phyloP scores from a whole-genome alignment of 164 flowering plant species.

The Umbellularia californica region DNA sequence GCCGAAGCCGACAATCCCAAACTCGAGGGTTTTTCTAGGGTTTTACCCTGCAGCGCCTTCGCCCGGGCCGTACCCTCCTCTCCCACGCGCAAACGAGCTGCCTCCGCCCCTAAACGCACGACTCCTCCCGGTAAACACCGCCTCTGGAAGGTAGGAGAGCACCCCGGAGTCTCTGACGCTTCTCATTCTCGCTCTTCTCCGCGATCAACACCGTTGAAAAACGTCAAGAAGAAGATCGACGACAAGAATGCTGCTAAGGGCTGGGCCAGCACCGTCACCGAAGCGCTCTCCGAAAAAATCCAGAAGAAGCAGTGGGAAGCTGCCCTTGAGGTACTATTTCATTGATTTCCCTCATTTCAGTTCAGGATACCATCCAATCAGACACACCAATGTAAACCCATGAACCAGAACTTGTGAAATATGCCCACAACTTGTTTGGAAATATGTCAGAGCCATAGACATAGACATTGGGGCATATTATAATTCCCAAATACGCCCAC shows the following conservation, averaged over 20 bases:
- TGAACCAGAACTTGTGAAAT: no score
- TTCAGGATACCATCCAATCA: no score
- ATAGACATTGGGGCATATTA: no score
- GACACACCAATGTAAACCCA: no score
- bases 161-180: conserved; percentile 47
- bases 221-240: conserved; percentile 75
- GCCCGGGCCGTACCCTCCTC: background rate
- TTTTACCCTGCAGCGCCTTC: no score
- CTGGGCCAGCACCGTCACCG: conserved; percentile 87
- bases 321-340: conserved; percentile 59
- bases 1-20: no score
- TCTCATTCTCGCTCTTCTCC: conserved; percentile 10
- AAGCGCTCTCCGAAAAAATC: conserved; percentile 60
- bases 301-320: conserved; percentile 69
- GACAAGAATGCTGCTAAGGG: conserved; percentile 54
- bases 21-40: no score
- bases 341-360: no score
- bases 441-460: no score
- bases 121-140: conserved; percentile 35
- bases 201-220: conserved; percentile 53
- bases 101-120: conserved; percentile 6
- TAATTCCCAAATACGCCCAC: no score
- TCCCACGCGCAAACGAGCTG: background rate
- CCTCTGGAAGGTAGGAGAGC: conserved; percentile 86
- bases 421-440: no score